Conservation (phyloP, 176 grass and related monocot genomes). For the Sorghum bicolor region DNA sequence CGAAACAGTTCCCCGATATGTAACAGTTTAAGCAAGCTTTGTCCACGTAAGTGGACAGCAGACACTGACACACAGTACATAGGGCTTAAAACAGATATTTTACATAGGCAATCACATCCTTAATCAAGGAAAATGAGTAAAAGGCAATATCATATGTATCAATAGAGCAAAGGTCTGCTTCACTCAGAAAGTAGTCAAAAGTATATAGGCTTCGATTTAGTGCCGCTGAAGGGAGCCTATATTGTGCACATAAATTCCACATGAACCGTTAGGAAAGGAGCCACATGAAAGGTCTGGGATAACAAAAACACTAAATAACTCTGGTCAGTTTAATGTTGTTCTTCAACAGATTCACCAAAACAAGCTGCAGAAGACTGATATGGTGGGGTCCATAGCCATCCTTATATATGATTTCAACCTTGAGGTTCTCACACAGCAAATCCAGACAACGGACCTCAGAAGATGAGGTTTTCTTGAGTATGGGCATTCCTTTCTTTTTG, state of each 20-base stretch:
- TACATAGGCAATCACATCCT: not conserved
- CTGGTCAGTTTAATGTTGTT: not conserved
- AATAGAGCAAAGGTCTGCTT: not conserved
- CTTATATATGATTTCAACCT: not conserved
- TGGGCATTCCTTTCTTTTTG: not conserved
- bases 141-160: not conserved
- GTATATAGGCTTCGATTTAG: not conserved
- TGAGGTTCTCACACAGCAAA: not conserved
- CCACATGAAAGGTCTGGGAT: not conserved
- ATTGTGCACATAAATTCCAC: not conserved
- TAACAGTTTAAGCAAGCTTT: no score
- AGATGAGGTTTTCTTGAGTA: not conserved
- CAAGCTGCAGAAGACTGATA: not conserved
- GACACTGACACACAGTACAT: not conserved
- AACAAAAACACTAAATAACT: not conserved
- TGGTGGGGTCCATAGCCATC: not conserved
- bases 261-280: not conserved
- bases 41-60: no score
- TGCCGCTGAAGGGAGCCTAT: not conserved
- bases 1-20: no score
- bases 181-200: not conserved
- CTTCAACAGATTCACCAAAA: not conserved
- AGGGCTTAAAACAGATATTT: not conserved
- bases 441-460: not conserved
- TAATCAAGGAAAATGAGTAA: not conserved